A percentile compares a stretch with the other conserved stretches of the same genome.
Conservation (phyloP, 2,329 filamentous ascomycete genomes). For the Lachnellula subtilissima region DNA sequence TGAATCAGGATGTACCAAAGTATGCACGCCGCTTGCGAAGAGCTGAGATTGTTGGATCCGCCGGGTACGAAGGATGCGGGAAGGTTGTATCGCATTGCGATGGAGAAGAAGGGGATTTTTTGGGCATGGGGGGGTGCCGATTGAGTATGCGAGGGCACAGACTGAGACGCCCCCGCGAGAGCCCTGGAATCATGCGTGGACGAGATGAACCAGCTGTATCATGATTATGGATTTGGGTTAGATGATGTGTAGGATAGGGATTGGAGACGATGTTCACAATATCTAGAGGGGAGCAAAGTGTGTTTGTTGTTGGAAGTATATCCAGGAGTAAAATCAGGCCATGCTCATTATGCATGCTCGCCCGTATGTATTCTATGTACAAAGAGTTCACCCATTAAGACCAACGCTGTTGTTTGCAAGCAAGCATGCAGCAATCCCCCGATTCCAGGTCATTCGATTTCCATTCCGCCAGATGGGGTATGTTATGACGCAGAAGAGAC, state of each 20-base stretch:
- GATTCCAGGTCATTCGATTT: not conserved
- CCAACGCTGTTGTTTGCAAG: conserved; percentile 13
- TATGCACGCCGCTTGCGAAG: conserved; percentile 84
- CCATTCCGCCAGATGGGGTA: conserved; percentile 6
- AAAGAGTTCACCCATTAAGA: conserved; percentile 9
- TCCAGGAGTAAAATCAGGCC: not conserved
- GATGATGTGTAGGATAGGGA: not conserved
- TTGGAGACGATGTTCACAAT: not conserved
- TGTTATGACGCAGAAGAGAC: conserved; percentile 1
- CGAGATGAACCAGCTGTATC: conserved; percentile 41
- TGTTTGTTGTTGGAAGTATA: not conserved
- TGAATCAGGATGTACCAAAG: conserved; percentile 58
- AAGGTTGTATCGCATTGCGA: conserved; percentile 77
- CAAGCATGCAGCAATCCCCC: conserved; percentile 5
- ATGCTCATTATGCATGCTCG: conserved; percentile 4
- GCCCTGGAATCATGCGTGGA: conserved; percentile 95
- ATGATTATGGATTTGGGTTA: not conserved
- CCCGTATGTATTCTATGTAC: conserved; percentile 11
- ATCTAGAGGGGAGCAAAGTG: not conserved
- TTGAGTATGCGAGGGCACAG: conserved; percentile 84
- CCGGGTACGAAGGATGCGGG: conserved; percentile 57
- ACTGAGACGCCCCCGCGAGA: conserved; percentile 74
- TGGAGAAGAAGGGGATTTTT: conserved; percentile 91
- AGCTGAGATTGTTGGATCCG: conserved; percentile 57
- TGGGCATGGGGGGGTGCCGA: conserved; percentile 67